Evolutionary conservation across 208 protist genomes (phyloP).

Genomic region (Acanthamoeba castellanii): DNA sequence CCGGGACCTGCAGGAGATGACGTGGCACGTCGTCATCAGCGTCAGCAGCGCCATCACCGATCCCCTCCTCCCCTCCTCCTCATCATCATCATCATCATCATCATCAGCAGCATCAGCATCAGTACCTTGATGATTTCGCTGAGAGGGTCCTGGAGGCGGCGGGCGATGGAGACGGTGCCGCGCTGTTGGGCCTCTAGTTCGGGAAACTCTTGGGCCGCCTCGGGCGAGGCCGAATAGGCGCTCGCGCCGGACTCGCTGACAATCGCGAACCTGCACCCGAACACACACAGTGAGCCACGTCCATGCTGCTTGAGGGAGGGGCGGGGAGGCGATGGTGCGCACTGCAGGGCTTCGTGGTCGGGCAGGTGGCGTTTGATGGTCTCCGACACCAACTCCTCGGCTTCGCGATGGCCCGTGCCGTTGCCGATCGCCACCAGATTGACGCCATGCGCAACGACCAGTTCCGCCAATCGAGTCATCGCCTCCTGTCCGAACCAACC

Average conservation of each 20-base stretch:
- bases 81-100: too few relatives aligned
- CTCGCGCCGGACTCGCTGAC: not conserved
- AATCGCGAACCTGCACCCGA: not conserved
- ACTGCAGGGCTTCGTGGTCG: not conserved
- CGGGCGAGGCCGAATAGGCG: not conserved
- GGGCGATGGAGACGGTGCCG: not conserved
- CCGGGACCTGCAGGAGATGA: not conserved
- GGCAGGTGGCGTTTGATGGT: not conserved
- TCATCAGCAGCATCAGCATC: not conserved
- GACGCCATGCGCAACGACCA: not conserved
- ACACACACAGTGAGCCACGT: not conserved
- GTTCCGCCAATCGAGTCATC: not conserved
- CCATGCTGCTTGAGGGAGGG: not conserved
- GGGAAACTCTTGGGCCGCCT: not conserved
- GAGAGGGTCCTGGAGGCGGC: not conserved
- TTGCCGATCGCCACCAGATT: not conserved
- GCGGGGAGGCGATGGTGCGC: not conserved
- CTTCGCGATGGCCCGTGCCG: not conserved
- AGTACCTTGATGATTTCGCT: not conserved
- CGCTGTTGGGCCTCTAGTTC: not conserved
- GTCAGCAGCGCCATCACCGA: too few relatives aligned
- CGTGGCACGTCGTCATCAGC: too few relatives aligned
- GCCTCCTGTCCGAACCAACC: not conserved
- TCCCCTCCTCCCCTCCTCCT: too few relatives aligned
- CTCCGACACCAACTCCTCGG: not conserved